A percentile compares a stretch with the other conserved stretches of the same genome.
Conservation (phyloP, 805 yeast genomes). For the Lachancea kluyveri region DNA sequence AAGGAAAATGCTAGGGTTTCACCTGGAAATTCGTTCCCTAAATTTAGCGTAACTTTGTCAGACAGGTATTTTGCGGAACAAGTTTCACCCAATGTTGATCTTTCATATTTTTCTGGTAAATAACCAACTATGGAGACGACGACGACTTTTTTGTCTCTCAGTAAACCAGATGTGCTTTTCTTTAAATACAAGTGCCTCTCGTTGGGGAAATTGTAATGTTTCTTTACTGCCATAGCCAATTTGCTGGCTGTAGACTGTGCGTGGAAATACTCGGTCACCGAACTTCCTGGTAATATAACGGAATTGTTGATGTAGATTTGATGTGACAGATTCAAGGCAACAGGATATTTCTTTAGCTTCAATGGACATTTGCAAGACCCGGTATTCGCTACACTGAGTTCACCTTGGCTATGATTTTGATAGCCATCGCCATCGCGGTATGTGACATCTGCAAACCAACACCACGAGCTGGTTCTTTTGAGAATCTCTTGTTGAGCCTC, state of each 20-base stretch:
- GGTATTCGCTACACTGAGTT: constrained; percentile 24
- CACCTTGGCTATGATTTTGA: constrained; percentile 17
- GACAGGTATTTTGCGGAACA: constrained; percentile 25
- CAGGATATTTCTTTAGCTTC: constrained; percentile 21
- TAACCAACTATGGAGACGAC: constrained; percentile 28
- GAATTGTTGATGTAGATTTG: constrained; percentile 24
- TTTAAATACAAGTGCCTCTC: constrained; percentile 35
- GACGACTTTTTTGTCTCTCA: constrained; percentile 20
- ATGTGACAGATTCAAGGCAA: constrained; percentile 12
- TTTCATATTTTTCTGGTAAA: constrained; percentile 29
- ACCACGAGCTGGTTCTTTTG: constrained; percentile 23
- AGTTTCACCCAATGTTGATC: constrained; percentile 22
- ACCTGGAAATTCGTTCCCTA: constrained; percentile 24
- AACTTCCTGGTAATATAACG: constrained; percentile 25
- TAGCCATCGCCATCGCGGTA: constrained; percentile 9
- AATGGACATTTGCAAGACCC: constrained; percentile 26
- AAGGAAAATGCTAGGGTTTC: constrained; percentile 28
- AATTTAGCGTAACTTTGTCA: constrained; percentile 22
- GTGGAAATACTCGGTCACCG: constrained; percentile 26
- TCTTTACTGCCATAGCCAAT: constrained; percentile 29
- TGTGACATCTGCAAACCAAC: constrained; percentile 28
- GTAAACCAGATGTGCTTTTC: constrained; percentile 14
- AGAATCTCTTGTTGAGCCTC: constrained; percentile 22
- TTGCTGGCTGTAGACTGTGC: constrained; percentile 30
- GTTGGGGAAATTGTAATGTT: constrained; percentile 33